Conservation (phyloP, 805 yeast species). For the Candida nitratophila region DNA sequence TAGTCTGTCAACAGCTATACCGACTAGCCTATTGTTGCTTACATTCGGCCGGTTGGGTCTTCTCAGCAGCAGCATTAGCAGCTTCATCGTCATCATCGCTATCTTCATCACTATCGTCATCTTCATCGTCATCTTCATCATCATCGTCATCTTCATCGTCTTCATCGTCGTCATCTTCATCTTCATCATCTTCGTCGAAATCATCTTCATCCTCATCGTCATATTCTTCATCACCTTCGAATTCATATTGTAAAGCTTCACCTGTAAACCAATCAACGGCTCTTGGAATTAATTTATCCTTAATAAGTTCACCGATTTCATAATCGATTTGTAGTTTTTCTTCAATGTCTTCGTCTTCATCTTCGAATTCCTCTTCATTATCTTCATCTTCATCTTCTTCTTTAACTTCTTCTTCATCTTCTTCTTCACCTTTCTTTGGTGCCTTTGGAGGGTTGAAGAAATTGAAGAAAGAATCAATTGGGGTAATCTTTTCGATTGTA, state of each 20-base stretch:
- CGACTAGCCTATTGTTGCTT: slow-evolving; percentile 48
- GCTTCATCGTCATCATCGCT: slow-evolving; percentile 37
- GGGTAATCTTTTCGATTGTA: slow-evolving; percentile 88
- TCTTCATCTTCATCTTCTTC: slow-evolving; percentile 43
- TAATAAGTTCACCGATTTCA: slow-evolving; percentile 92
- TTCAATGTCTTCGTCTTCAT: slow-evolving; percentile 69
- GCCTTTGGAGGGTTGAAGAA: slow-evolving; percentile 92
- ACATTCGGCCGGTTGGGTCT: slow-evolving; percentile 70
- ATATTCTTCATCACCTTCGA: slow-evolving; percentile 42
- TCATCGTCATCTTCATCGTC: slow-evolving; percentile 50
- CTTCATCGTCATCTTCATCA: slow-evolving; percentile 35
- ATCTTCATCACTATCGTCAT: slow-evolving; percentile 54
- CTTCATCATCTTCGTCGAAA: slow-evolving; percentile 56
- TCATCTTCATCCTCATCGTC: slow-evolving; percentile 57
- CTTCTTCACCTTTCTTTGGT: slow-evolving; percentile 33
- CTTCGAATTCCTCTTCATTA: slow-evolving; percentile 44
- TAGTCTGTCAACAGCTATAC: no score
- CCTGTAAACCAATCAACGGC: slow-evolving; percentile 99
- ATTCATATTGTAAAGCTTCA: slow-evolving; percentile 78
- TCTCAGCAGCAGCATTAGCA: slow-evolving; percentile 28
- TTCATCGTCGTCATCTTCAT: slow-evolving; percentile 54
- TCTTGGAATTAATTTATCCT: slow-evolving; percentile 91
- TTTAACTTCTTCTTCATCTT: slow-evolving; percentile 44
- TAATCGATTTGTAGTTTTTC: slow-evolving; percentile 85
- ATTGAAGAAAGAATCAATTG: slow-evolving; percentile 92